phyloP scores from a whole-genome alignment of 2,329 filamentous ascomycete species.

The Xylariaceae sp. region DNA sequence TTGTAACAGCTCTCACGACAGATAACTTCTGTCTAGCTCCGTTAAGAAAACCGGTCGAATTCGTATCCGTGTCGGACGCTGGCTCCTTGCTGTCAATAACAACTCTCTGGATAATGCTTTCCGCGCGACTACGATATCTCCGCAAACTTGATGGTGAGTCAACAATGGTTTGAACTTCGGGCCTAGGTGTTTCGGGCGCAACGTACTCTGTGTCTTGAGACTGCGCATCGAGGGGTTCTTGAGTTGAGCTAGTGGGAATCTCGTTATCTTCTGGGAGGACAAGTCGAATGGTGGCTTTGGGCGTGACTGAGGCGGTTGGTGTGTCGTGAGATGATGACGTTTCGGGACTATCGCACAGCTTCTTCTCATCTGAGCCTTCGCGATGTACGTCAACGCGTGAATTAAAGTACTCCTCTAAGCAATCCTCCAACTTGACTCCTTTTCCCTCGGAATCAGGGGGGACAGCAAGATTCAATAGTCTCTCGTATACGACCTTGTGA shows the following conservation, averaged over 20 bases:
- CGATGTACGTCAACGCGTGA: constrained; percentile 84
- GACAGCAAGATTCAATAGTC: constrained; percentile 86
- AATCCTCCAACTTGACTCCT: constrained; percentile 78
- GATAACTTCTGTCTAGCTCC: constrained; percentile 44
- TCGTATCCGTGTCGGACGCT: constrained; percentile 38
- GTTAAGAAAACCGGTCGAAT: constrained; percentile 35
- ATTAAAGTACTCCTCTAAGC: constrained; percentile 92
- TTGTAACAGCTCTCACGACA: constrained; percentile 74
- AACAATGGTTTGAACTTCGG: constrained; percentile 15
- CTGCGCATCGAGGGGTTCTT: constrained; percentile 10
- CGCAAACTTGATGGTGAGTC: constrained; percentile 21
- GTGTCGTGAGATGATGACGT: constrained; percentile 31
- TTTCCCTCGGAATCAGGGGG: constrained; percentile 66
- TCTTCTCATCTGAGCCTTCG: constrained; percentile 54
- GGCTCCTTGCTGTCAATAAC: constrained; percentile 47
- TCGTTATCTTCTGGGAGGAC: constrained; percentile 27
- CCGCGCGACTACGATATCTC: constrained; percentile 37
- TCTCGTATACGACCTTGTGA: constrained; percentile 90
- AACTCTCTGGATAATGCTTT: constrained; percentile 58
- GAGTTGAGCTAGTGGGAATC: constrained; percentile 20
- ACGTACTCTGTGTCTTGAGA: constrained; percentile 3
- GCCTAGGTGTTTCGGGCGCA: background rate
- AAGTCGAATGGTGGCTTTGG: constrained; percentile 33
- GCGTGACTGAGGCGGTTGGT: constrained; percentile 21
- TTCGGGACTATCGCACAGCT: constrained; percentile 33